Base-by-base conservation (phyloP, 2,329 filamentous ascomycete genomes). In the Sclerotinia subarctica region DNA sequence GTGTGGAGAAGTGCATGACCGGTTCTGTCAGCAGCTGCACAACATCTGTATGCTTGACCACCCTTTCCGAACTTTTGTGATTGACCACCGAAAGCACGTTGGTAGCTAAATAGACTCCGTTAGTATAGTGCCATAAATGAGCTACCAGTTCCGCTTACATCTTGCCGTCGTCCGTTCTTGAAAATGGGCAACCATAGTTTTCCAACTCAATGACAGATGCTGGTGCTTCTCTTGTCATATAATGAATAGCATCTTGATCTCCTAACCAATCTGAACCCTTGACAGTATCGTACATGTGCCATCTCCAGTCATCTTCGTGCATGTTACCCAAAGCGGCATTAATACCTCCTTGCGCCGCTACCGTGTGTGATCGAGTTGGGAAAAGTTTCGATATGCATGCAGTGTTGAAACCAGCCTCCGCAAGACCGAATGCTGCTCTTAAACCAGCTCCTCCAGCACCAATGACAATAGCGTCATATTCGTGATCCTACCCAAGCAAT, bases 211-310 rank as follows among this genome's bases (percentile, higher is more conserved):
- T 91, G 75, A 97, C 94, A 74, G 91, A 94, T 70, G 90, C 89
- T 46, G 94, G 93, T 70, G 94, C 94, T 83, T 97, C 94, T 77
- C 93, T 88, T 77, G 94, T 97, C 94, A 97, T 97, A 84, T 97
- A 97, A 83, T 97, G 94, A 78, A 97, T 97, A 73, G 94, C 94
- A 79, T 97, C 94, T 82, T 97, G 94, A 81, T 97, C 94, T 80
- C 94, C 94, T 64, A 97, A 88, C 94, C 94, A 97, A 84, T 97
- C 94, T 73, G 92, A 96, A 73, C 94, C 94, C 85, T 97, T 97
- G 79, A 97, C 94, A 54, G 94, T 97, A 81, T 97, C 94, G 85
- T 97, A 97, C 94, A 97, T 97, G 83, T 97, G 94, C 94, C 94
- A 97, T 85, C 93, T 89, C 94, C 94, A 97, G 83, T 97, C 93